Percentiles rank a stretch among this genome's conserved stretches.
Evolutionary conservation across 768 basidiomycete genomes (phyloP).

Genomic region (Psilocybe tampanensis): DNA sequence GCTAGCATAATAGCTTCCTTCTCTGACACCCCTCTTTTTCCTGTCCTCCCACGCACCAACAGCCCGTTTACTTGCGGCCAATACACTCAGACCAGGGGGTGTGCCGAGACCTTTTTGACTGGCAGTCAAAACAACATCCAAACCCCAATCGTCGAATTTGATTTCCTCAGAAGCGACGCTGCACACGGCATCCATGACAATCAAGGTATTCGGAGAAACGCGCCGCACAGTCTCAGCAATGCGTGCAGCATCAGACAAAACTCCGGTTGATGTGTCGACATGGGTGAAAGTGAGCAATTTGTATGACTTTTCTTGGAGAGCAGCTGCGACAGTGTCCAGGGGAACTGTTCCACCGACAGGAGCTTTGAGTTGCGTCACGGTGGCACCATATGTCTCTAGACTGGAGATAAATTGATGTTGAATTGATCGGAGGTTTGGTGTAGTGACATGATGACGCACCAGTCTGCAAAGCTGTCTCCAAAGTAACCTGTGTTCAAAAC

Average conservation of each 20-base stretch:
- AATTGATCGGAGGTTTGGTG: no score
- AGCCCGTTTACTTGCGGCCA: constrained; percentile 80
- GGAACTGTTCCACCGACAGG: constrained; percentile 79
- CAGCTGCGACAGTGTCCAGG: constrained; percentile 59
- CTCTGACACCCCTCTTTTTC: constrained; percentile 22
- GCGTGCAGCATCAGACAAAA: constrained; percentile 80
- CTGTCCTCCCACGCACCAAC: constrained; percentile 54
- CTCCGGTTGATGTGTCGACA: constrained; percentile 92
- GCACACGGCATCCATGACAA: constrained; percentile 92
- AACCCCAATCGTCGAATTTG: constrained; percentile 88
- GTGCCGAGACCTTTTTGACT: constrained; percentile 92
- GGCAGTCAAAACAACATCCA: constrained; percentile 87
- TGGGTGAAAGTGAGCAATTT: constrained; percentile 93
- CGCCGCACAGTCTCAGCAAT: constrained; percentile 73
- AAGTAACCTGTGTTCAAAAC: constrained; percentile 94
- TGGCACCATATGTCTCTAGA: constrained; percentile 85
- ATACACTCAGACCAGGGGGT: constrained; percentile 90
- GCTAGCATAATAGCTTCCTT: constrained; percentile 74
- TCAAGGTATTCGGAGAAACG: constrained; percentile 85
- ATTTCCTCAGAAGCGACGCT: constrained; percentile 96
- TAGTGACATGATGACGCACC: constrained; percentile 45
- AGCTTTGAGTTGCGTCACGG: constrained; percentile 83
- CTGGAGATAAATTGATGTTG: constrained; percentile 36
- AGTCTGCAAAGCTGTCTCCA: constrained; percentile 87
- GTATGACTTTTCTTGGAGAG: constrained; percentile 79